These are phyloP conservation scores for Penstemon davidsonii DNA, from an alignment of 257 asterid species.

Conservation along the genomic window DNA sequence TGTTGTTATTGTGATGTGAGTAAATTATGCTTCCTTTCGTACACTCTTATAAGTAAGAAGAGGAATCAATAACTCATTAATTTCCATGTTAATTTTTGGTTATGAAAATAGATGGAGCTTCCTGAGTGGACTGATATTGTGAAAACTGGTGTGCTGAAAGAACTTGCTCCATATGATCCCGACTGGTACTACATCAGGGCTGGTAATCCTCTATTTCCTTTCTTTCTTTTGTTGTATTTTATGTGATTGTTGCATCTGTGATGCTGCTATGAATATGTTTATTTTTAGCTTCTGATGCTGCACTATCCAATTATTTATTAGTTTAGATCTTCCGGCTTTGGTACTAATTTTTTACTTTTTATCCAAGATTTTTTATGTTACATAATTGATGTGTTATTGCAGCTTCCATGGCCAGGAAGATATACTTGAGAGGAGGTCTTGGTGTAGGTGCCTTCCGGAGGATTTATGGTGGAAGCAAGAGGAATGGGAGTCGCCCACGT, in stretches of 20 bases:
- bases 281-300: background rate
- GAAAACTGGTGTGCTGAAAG: constrained; percentile 82
- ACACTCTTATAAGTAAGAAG: background rate
- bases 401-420: constrained; percentile 97
- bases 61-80: background rate
- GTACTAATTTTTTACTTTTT: too few species aligned
- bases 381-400: constrained; percentile 8
- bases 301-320: background rate
- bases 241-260: background rate
- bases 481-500: constrained; percentile 86
- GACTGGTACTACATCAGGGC: constrained; percentile 97
- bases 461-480: constrained; percentile 96
- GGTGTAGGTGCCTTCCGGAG: constrained; percentile 88
- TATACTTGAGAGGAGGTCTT: constrained; percentile 84
- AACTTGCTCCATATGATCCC: constrained; percentile 91
- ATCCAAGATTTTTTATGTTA: background rate
- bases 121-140: constrained; percentile 95
- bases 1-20: too few species aligned
- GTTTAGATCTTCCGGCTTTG: background rate
- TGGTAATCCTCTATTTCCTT: constrained; percentile 39
- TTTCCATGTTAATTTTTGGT: background rate
- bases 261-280: background rate
- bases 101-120: constrained; percentile 63
- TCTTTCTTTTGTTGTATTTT: background rate
- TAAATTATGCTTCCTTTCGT: background rate